Percentiles rank a stretch among this genome's conserved stretches.
Evolutionary conservation across 257 asterid species (phyloP).

Genomic region (Solanum peruvianum): DNA sequence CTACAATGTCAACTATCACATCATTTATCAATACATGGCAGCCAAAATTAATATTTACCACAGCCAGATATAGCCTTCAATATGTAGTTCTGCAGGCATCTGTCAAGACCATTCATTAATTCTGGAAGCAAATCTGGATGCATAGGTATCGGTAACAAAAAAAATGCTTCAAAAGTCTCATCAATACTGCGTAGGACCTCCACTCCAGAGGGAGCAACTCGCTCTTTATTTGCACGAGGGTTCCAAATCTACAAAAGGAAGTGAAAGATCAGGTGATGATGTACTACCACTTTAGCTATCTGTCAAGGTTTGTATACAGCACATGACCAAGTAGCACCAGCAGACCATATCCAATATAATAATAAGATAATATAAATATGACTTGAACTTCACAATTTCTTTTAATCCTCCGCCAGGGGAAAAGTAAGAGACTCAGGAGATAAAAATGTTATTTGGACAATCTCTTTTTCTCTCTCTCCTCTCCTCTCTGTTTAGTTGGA

Average conservation of each 20-base stretch:
- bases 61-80: conserved; percentile 58
- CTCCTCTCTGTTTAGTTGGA: neutral
- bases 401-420: neutral
- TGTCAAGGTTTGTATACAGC: neutral
- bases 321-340: neutral
- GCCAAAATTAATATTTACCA: conserved; percentile 32
- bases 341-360: neutral
- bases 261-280: neutral
- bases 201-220: conserved; percentile 81
- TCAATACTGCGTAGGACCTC: conserved; percentile 80
- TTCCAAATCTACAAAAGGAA: conserved; percentile 55
- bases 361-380: neutral
- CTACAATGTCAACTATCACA: neutral
- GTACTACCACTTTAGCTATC: neutral
- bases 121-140: conserved; percentile 86
- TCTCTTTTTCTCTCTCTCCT: neutral
- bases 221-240: conserved; percentile 68
- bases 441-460: neutral
- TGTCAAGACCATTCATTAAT: conserved; percentile 57
- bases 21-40: conserved; percentile 1
- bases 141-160: conserved; percentile 83
- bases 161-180: conserved; percentile 87
- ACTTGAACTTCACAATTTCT: neutral
- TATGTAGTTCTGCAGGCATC: conserved; percentile 57
- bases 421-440: neutral